Evolutionary conservation across 2,329 filamentous ascomycete species (phyloP).

Genomic region (Raffaelea ambrosiae): DNA sequence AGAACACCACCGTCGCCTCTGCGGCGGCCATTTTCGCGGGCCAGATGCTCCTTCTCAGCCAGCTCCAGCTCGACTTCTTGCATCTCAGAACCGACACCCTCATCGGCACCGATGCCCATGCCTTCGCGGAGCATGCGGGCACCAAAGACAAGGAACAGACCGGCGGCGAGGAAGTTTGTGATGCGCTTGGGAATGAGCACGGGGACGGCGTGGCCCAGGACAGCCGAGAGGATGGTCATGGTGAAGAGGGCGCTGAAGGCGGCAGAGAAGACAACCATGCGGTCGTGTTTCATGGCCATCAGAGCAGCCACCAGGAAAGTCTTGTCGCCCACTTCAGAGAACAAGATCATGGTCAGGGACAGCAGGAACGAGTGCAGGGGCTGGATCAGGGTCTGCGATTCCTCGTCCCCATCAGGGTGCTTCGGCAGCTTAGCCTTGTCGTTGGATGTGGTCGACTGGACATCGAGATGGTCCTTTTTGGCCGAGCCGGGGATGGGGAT

Average conservation of each 20-base stretch:
- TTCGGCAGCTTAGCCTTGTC: slow-evolving; percentile 14
- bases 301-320: slow-evolving; percentile 94
- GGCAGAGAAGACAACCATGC: slow-evolving; percentile 86
- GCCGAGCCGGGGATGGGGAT: slow-evolving; percentile 59
- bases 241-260: slow-evolving; percentile 85
- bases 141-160: slow-evolving; percentile 85
- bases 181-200: slow-evolving; percentile 83
- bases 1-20: slow-evolving; percentile 40
- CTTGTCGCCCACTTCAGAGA: slow-evolving; percentile 97
- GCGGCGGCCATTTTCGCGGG: slow-evolving; percentile 56
- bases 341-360: slow-evolving; percentile 93
- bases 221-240: slow-evolving; percentile 92
- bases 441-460: slow-evolving; percentile 28
- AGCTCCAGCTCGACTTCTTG: slow-evolving; percentile 91
- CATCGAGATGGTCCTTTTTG: slow-evolving; percentile 55
- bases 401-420: slow-evolving; percentile 19
- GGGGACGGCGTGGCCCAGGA: slow-evolving; percentile 87
- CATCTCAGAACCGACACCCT: slow-evolving; percentile 95
- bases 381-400: slow-evolving; percentile 54
- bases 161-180: slow-evolving; percentile 78
- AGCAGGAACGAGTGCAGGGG: slow-evolving; percentile 84
- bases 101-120: slow-evolving; percentile 77
- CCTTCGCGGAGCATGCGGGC: slow-evolving; percentile 78
- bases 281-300: slow-evolving; percentile 98
- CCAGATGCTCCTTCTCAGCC: slow-evolving; percentile 81